Percentiles rank a stretch among this genome's conserved stretches.
Conservation (phyloP, 768 basidiomycete genomes). For the Mycena kentingensis region DNA sequence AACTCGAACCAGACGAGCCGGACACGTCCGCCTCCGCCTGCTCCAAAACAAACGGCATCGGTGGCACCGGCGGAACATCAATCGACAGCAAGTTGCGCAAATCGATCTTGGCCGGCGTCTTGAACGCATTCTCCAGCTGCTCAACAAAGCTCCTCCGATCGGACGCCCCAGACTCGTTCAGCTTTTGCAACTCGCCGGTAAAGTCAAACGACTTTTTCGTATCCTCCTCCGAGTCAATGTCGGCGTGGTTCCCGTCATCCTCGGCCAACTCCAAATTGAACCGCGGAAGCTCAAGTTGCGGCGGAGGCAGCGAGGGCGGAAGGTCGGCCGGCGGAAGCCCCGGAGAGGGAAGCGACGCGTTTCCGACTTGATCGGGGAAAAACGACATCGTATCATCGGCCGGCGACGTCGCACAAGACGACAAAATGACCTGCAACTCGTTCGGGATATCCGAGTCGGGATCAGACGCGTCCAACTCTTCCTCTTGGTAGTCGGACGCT, state of each 20-base stretch:
- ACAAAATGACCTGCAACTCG: slow-evolving; percentile 67
- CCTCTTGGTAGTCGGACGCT: slow-evolving; percentile 44
- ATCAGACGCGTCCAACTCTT: slow-evolving; percentile 55
- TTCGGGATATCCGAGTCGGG: slow-evolving; percentile 82
- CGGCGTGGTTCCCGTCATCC: slow-evolving; percentile 42
- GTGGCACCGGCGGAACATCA: slow-evolving; percentile 55
- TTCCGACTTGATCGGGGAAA: slow-evolving; percentile 24
- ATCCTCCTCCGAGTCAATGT: slow-evolving; percentile 56
- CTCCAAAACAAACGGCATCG: slow-evolving; percentile 39
- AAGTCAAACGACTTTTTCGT: slow-evolving; percentile 86
- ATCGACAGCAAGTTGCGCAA: slow-evolving; percentile 42
- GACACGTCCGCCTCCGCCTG: slow-evolving; percentile 15
- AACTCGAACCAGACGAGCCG: slow-evolving; percentile 17
- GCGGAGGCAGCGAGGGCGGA: slow-evolving; percentile 16
- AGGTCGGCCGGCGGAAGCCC: slow-evolving; percentile 35
- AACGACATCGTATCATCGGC: slow-evolving; percentile 45
- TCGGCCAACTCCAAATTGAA: slow-evolving; percentile 50
- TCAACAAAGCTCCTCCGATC: slow-evolving; percentile 79
- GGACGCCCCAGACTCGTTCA: slow-evolving; percentile 70
- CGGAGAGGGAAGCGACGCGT: slow-evolving; percentile 35
- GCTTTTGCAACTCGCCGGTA: slow-evolving; percentile 70
- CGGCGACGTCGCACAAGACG: slow-evolving; percentile 36
- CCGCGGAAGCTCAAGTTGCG: slow-evolving; percentile 34
- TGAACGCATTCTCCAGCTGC: slow-evolving; percentile 79
- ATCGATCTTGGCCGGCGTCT: slow-evolving; percentile 71